These are phyloP conservation scores for Leccinum olivaceopallidum DNA, from an alignment of 768 basidiomycete species.

Conservation along the genomic window DNA sequence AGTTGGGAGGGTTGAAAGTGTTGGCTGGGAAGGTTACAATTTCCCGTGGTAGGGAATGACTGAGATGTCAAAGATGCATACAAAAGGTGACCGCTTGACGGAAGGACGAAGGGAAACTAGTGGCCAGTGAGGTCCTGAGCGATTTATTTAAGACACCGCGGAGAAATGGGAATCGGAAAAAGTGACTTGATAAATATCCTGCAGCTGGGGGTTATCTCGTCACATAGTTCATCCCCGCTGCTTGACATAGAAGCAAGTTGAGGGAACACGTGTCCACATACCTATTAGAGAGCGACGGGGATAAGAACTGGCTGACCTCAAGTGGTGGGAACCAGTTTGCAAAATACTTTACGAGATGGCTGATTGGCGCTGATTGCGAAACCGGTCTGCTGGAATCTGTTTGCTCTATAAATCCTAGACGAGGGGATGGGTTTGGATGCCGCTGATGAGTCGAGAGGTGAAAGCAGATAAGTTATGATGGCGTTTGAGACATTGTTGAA, in stretches of 20 bases:
- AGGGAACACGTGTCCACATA: conserved; percentile 22
- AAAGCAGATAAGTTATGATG: background rate
- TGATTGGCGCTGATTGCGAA: conserved; percentile 13
- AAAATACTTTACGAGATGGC: conserved; percentile 25
- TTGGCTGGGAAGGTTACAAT: conserved; percentile 5
- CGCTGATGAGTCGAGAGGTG: background rate
- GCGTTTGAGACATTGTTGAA: background rate
- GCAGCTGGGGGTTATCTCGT: conserved; percentile 14
- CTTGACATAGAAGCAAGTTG: conserved; percentile 16
- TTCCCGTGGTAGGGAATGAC: conserved; percentile 12
- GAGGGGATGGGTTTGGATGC: background rate
- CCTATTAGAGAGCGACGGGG: conserved; percentile 16
- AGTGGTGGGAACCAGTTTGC: conserved; percentile 21
- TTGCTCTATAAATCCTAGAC: background rate
- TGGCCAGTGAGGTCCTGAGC: conserved; percentile 7
- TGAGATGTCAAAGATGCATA: conserved; percentile 16
- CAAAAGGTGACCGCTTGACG: conserved; percentile 9
- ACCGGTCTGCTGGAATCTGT: conserved; percentile 3
- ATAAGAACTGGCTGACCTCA: conserved; percentile 5
- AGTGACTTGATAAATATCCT: conserved; percentile 12
- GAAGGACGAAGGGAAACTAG: conserved; percentile 4
- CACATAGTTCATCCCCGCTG: conserved; percentile 17
- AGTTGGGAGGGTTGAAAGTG: background rate
- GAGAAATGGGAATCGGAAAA: conserved; percentile 13
- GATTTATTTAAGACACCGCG: conserved; percentile 22